Evolutionary conservation across 2,329 filamentous ascomycete species (phyloP).

Genomic region (Magnaporthiopsis rhizophila): DNA sequence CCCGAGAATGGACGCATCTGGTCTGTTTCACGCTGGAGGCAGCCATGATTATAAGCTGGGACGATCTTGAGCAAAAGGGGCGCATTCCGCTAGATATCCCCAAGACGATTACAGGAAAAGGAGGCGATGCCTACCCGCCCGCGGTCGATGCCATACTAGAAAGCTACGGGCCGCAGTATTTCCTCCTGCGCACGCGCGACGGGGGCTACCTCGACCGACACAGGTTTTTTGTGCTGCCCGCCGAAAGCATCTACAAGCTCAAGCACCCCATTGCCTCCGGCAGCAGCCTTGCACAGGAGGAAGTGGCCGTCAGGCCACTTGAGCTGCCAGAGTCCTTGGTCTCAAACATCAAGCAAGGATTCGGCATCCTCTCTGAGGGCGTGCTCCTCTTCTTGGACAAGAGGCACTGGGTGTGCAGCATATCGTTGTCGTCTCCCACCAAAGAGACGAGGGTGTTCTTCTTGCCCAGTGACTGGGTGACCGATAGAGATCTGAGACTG

Average conservation of each 20-base stretch:
- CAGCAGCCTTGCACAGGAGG: too few species aligned
- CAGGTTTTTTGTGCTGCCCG: too few species aligned
- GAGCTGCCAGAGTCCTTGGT: neutral
- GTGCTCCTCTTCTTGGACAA: neutral
- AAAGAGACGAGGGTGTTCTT: neutral
- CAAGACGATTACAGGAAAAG: too few species aligned
- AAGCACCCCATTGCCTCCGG: too few species aligned
- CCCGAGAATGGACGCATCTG: neutral
- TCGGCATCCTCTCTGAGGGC: neutral
- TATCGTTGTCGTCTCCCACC: neutral
- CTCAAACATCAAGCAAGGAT: neutral
- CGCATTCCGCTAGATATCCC: neutral
- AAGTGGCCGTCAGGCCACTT: neutral
- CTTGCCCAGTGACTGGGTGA: neutral
- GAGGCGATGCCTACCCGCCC: too few species aligned
- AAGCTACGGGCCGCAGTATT: too few species aligned
- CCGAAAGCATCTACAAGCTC: too few species aligned
- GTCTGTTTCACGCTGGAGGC: neutral
- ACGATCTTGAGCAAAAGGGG: neutral
- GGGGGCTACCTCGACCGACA: too few species aligned
- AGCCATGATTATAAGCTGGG: neutral
- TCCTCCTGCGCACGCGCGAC: too few species aligned
- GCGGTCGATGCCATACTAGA: too few species aligned
- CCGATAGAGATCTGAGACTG: neutral
- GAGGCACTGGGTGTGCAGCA: neutral